Percentiles rank a stretch among this genome's conserved stretches.
Conservation (phyloP, 306 rosid species). For the Vigna unguiculata region DNA sequence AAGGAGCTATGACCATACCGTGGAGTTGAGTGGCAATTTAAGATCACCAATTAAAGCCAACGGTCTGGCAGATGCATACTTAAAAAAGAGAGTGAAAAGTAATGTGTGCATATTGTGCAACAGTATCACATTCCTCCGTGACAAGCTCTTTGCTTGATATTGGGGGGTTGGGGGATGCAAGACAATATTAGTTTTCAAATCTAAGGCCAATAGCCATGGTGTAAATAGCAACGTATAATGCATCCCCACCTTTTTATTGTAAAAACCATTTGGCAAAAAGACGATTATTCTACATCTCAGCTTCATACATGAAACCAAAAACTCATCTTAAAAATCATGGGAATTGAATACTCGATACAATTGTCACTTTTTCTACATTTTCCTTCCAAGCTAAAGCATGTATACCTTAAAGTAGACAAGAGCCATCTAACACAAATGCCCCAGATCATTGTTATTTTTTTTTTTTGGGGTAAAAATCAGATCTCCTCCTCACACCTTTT, state of each 20-base stretch:
- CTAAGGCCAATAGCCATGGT: constrained; percentile 9
- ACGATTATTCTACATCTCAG: neutral
- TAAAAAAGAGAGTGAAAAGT: neutral
- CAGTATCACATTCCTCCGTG: neutral
- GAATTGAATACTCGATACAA: neutral
- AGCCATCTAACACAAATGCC: neutral
- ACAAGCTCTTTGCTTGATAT: constrained; percentile 9
- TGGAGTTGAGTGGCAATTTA: neutral
- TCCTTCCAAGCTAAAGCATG: neutral
- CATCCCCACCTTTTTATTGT: neutral
- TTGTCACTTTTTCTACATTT: neutral
- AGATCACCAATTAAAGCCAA: neutral
- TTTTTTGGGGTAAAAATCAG: too few relatives aligned
- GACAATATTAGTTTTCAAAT: constrained; percentile 4
- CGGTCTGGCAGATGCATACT: neutral
- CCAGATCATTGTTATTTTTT: too few relatives aligned
- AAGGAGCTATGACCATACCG: constrained; percentile 4
- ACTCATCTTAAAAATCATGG: neutral
- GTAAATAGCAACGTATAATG: neutral
- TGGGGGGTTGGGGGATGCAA: neutral
- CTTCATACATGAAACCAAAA: neutral
- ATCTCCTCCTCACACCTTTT: too few relatives aligned
- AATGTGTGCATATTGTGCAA: neutral
- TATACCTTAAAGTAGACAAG: neutral
- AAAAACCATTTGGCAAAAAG: neutral